Evolutionary conservation across 1,284 basidiomycete species (phyloP).

Genomic region (Rhodotorula sp.): DNA sequence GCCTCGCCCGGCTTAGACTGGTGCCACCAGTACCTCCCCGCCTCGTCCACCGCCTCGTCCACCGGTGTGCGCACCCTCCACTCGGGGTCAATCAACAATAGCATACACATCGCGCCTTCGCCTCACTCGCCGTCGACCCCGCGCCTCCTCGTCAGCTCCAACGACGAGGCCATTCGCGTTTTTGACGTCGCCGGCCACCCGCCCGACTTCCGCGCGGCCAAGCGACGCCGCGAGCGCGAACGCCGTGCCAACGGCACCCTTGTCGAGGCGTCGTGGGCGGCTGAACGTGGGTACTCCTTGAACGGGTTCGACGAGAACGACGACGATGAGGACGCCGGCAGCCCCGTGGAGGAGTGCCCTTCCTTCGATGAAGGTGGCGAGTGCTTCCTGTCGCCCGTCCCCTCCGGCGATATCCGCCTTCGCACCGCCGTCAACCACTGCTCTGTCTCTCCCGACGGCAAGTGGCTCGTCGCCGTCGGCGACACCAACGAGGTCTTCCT

Average conservation of each 20-base stretch:
- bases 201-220: slow-evolving; percentile 23
- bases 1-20: slow-evolving; percentile 24
- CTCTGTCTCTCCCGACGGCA: slow-evolving; percentile 79
- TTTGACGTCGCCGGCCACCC: slow-evolving; percentile 61
- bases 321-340: slow-evolving; percentile 8
- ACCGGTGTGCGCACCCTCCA: slow-evolving; percentile 56
- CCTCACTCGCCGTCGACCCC: slow-evolving; percentile 59
- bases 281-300: neutral
- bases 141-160: slow-evolving; percentile 77
- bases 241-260: slow-evolving; percentile 2
- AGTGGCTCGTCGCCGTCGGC: slow-evolving; percentile 78
- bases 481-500: slow-evolving; percentile 80
- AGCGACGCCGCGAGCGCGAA: slow-evolving; percentile 1
- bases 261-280: slow-evolving; percentile 7
- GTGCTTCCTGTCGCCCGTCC: slow-evolving; percentile 24
- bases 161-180: slow-evolving; percentile 73
- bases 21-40: slow-evolving; percentile 32
- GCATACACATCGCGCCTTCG: slow-evolving; percentile 64
- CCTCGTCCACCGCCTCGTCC: neutral
- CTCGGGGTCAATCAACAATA: slow-evolving; percentile 77
- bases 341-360: slow-evolving; percentile 33
- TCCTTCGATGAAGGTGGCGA: slow-evolving; percentile 17
- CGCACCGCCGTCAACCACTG: slow-evolving; percentile 71
- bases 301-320: neutral
- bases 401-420: slow-evolving; percentile 55